Conservation (phyloP, 176 grass and related monocot species). For the Cymbopogon citratus region DNA sequence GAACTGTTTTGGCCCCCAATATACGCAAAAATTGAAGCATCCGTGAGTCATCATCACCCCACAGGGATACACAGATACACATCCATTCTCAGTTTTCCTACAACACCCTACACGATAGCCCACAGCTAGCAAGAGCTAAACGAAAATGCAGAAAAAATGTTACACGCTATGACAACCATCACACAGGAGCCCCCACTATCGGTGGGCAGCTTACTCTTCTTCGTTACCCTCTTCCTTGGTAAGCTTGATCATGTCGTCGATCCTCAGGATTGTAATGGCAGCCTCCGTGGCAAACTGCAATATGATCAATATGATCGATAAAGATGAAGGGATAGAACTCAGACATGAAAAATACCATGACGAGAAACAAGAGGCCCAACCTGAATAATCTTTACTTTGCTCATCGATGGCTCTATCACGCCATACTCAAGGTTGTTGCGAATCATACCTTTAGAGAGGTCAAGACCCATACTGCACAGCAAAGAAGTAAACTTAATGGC, state of each 20-base stretch:
- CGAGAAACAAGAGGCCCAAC: not conserved
- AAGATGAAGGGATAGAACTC: not conserved
- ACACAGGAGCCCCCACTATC: not conserved
- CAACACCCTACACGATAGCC: not conserved
- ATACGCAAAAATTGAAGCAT: not conserved
- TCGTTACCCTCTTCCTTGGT: conserved; percentile 69
- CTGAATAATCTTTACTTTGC: conserved; percentile 95
- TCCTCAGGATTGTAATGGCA: conserved; percentile 89
- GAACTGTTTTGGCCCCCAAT: not conserved
- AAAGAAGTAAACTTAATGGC: not conserved
- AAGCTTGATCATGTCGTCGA: conserved; percentile 97
- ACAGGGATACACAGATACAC: not conserved
- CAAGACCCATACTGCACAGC: conserved; percentile 72
- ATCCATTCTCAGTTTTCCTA: not conserved
- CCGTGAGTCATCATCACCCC: not conserved
- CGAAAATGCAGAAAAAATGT: not conserved
- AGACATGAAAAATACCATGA: not conserved
- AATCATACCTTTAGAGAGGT: conserved; percentile 70
- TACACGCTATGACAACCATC: not conserved
- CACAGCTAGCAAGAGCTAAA: not conserved
- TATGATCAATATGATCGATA: not conserved
- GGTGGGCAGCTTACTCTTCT: conserved; percentile 30
- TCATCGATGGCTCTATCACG: conserved; percentile 94
- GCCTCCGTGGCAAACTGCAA: conserved; percentile 87
- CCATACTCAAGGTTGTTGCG: conserved; percentile 86